Evolutionary conservation across 2,329 filamentous ascomycete genomes (phyloP).

Genomic region (Acrocalymma vagum): DNA sequence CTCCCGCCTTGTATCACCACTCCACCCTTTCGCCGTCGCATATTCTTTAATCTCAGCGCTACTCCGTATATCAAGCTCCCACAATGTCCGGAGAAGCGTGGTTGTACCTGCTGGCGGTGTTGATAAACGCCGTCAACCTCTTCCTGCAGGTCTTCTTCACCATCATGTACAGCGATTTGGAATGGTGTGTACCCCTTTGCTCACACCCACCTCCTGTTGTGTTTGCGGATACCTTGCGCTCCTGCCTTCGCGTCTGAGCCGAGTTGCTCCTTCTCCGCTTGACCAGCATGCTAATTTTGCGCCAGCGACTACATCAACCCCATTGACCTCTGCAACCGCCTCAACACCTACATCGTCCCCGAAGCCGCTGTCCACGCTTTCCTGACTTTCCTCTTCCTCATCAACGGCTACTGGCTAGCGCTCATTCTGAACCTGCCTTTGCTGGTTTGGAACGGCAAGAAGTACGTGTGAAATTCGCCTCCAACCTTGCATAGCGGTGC

Average conservation of each 20-base stretch:
- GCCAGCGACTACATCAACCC: conserved; percentile 98
- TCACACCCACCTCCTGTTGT: not conserved
- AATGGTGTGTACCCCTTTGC: conserved; percentile 78
- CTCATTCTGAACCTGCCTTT: conserved; percentile 92
- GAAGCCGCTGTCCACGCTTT: conserved; percentile 98
- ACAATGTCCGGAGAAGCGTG: conserved; percentile 97
- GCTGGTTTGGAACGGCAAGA: conserved; percentile 94
- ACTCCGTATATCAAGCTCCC: conserved; percentile 37
- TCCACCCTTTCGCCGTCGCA: conserved; percentile 13
- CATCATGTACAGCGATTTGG: conserved; percentile 99
- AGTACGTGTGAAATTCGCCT: conserved; percentile 78
- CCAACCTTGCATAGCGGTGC: not conserved
- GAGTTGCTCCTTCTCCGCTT: conserved; percentile 3
- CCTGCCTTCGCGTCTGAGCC: not conserved
- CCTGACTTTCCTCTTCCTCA: conserved; percentile 92
- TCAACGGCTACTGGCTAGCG: conserved; percentile 98
- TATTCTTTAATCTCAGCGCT: conserved; percentile 21
- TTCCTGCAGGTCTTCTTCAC: conserved; percentile 99
- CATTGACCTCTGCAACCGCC: conserved; percentile 99
- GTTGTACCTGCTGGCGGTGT: conserved; percentile 96
- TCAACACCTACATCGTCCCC: conserved; percentile 99
- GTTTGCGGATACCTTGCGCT: conserved; percentile 1
- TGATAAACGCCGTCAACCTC: conserved; percentile 99
- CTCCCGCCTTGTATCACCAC: conserved; percentile 17
- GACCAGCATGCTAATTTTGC: conserved; percentile 41